phyloP scores from a whole-genome alignment of 805 yeast species.

The Metschnikowia similis region DNA sequence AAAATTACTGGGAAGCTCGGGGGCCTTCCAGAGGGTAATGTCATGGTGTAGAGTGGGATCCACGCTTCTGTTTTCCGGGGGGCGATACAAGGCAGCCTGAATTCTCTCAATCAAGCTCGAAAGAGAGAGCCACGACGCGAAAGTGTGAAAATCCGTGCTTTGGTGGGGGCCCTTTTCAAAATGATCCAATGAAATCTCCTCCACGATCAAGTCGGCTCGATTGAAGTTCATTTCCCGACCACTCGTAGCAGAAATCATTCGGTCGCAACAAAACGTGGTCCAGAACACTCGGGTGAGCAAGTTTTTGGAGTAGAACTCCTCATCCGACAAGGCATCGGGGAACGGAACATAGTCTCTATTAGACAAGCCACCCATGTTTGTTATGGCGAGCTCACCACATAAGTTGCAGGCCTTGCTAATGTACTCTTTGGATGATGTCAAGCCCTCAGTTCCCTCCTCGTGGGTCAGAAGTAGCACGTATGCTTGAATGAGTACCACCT shows the following conservation, averaged over 20 bases:
- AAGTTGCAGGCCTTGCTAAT: slow-evolving; percentile 3
- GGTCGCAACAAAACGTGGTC: slow-evolving; percentile 4
- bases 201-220: slow-evolving; percentile 1
- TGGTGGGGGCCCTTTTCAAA: slow-evolving; percentile 1
- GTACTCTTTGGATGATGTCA: slow-evolving; percentile 3
- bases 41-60: not conserved
- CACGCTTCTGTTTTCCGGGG: not conserved
- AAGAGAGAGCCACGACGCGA: not conserved
- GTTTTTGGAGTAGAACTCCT: not conserved
- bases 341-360: not conserved
- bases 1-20: not conserved
- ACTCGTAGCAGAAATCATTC: slow-evolving; percentile 1
- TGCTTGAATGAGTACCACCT: slow-evolving; percentile 3
- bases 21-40: not conserved
- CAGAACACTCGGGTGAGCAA: slow-evolving; percentile 2
- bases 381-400: slow-evolving; percentile 4
- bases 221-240: slow-evolving; percentile 3
- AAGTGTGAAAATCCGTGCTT: not conserved
- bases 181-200: not conserved
- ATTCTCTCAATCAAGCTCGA: not conserved
- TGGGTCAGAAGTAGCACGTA: not conserved
- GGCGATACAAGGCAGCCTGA: slow-evolving; percentile 3
- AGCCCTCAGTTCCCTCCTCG: slow-evolving; percentile 3
- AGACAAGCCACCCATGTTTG: not conserved
- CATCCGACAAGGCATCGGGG: not conserved